phyloP scores from a whole-genome alignment of 1,139 yeast genomes.

The Entelexis paramagnoliae region DNA sequence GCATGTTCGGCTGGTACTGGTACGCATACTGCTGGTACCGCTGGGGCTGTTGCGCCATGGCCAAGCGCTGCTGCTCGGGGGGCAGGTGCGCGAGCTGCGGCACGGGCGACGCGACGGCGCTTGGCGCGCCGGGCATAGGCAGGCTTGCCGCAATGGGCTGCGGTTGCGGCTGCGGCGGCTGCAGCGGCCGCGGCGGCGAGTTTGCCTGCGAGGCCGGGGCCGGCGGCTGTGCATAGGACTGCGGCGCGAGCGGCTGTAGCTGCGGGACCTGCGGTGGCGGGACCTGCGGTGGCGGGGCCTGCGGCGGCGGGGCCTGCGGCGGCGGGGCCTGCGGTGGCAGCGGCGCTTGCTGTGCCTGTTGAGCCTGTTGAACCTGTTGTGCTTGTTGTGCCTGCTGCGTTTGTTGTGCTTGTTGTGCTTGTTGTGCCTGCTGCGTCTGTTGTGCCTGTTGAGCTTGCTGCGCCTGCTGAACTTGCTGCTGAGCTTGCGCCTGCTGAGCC shows the following conservation, averaged over 20 bases:
- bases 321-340: slow-evolving; percentile 4
- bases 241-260: slow-evolving; percentile 6
- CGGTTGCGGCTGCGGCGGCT: background rate
- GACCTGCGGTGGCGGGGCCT: too few species aligned
- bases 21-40: slow-evolving; percentile 5
- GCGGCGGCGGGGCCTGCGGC: too few species aligned
- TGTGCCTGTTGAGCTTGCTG: slow-evolving; percentile 18
- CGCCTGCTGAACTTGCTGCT: slow-evolving; percentile 10
- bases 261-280: too few species aligned
- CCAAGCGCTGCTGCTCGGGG: background rate
- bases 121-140: background rate
- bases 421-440: slow-evolving; percentile 11
- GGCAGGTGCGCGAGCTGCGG: background rate
- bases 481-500: slow-evolving; percentile 16
- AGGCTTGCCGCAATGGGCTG: background rate
- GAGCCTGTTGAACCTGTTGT: slow-evolving; percentile 13
- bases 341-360: slow-evolving; percentile 9
- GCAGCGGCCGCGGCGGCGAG: slow-evolving; percentile 1
- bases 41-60: background rate
- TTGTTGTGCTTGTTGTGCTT: slow-evolving; percentile 10
- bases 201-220: too few species aligned
- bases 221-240: background rate
- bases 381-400: slow-evolving; percentile 16
- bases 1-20: slow-evolving; percentile 1
- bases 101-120: background rate